Evolutionary conservation across 2,329 filamentous ascomycete species (phyloP).

Genomic region (Colletotrichum spaethianum): DNA sequence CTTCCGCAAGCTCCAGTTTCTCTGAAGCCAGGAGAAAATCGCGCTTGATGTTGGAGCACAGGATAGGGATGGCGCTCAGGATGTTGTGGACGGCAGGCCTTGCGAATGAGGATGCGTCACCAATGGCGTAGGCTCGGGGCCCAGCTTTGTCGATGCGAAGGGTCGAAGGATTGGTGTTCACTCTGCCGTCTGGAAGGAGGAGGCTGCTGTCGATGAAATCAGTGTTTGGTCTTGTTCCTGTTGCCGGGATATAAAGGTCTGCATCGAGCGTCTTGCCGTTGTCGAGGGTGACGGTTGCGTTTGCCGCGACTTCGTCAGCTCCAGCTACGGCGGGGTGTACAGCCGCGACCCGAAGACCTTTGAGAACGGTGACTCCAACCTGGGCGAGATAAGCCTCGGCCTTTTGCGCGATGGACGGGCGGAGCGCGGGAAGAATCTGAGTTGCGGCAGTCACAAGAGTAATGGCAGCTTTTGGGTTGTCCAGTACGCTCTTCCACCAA

Average conservation of each 20-base stretch:
- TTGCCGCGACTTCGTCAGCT: conserved; percentile 44
- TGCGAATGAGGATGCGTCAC: conserved; percentile 58
- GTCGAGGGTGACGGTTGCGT: conserved; percentile 54
- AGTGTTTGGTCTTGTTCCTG: conserved; percentile 58
- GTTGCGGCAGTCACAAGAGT: conserved; percentile 58
- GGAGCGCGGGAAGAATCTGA: conserved; percentile 58
- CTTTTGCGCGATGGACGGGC: conserved; percentile 53
- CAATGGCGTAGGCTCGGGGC: conserved; percentile 61
- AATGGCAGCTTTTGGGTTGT: conserved; percentile 56
- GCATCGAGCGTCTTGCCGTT: conserved; percentile 56
- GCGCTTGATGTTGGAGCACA: conserved; percentile 63
- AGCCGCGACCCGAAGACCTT: conserved; percentile 53
- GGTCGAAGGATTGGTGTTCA: conserved; percentile 54
- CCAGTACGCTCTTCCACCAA: conserved; percentile 51
- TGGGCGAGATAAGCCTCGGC: conserved; percentile 58
- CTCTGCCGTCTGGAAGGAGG: conserved; percentile 52
- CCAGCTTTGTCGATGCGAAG: conserved; percentile 52
- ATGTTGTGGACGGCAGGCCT: conserved; percentile 60
- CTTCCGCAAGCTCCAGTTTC: conserved; percentile 36
- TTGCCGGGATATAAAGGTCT: conserved; percentile 64
- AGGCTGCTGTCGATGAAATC: conserved; percentile 52
- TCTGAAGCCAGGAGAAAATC: conserved; percentile 59
- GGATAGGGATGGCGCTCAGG: conserved; percentile 56
- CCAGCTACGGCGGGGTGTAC: conserved; percentile 51
- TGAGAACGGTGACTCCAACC: conserved; percentile 63